Base-by-base conservation (phyloP, 169 alveolate genomes). In the Eimeria acervulina region DNA sequence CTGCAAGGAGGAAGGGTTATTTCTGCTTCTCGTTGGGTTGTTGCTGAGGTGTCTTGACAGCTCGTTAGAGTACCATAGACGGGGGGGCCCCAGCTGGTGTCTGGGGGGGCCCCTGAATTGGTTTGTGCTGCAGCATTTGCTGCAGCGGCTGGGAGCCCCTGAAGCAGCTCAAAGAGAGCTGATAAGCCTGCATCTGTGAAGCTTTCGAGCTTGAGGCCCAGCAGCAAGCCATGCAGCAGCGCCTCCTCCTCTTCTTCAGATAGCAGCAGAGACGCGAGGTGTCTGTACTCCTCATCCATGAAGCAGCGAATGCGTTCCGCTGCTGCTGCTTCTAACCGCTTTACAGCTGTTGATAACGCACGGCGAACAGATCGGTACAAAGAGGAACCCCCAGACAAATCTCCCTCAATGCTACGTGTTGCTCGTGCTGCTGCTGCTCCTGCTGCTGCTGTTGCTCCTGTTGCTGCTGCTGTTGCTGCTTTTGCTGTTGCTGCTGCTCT, bases 1-100 rank as follows among this genome's bases (percentile, higher is more conserved):
- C 44, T 31, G 44, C 78, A 4, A 7, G 90, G 38, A 31, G 59
- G 21, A 33, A 31, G 44, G 42, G 1, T 23, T 23, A 6, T 76
- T 31, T 55, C 61, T 36, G 87, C 36, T 55, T 7, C n/a, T 17
- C 15, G 13, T 17, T 55, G 66, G n/a, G 5, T 55, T 55, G 66
- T 17, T 55, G 66, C 66, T 47, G 55, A 47, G 5, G 55, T 5
- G 55, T 47, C 12, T 47, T 7, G 5, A 12, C 55, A 7, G 55
- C 55, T 47, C 12, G 12, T 47, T 47, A 12, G 55, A 12, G 55
- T 47, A 12, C 5, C 13, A 26, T 21, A n/a, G 42, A 5, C 19
- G 47, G 87, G 87, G 87, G 87, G 59, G 31, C 87, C 87, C 59
- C 87, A 31, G 33, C 61, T 38, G 47, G 52, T 33, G 84, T 8